phyloP scores from a whole-genome alignment of 1,139 yeast species.

The Yamadazyma atmosphaerica region DNA sequence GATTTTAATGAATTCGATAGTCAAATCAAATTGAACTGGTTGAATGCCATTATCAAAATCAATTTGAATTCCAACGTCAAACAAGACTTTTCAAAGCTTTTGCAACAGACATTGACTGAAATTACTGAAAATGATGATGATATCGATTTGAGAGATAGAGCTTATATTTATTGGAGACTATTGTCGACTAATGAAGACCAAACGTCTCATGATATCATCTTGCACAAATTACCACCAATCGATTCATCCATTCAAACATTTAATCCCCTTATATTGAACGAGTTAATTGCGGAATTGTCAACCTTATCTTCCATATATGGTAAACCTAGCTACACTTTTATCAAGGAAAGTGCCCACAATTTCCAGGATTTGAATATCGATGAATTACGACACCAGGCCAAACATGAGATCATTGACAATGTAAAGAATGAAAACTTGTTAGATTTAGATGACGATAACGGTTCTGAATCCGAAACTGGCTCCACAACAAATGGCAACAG shows the following conservation, averaged over 20 bases:
- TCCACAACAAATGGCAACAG: slow-evolving; percentile 18
- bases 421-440: slow-evolving; percentile 78
- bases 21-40: slow-evolving; percentile 69
- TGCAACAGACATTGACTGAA: slow-evolving; percentile 72
- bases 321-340: slow-evolving; percentile 73
- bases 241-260: slow-evolving; percentile 71
- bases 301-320: slow-evolving; percentile 89
- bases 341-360: slow-evolving; percentile 34
- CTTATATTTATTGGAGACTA: slow-evolving; percentile 92
- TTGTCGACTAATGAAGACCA: slow-evolving; percentile 55
- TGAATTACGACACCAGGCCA: slow-evolving; percentile 77
- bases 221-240: slow-evolving; percentile 68
- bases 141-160: slow-evolving; percentile 92
- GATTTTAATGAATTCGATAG: slow-evolving; percentile 74
- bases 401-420: slow-evolving; percentile 68
- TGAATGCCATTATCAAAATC: slow-evolving; percentile 79
- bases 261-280: slow-evolving; percentile 66
- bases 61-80: slow-evolving; percentile 42
- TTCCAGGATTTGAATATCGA: slow-evolving; percentile 53
- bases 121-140: slow-evolving; percentile 84
- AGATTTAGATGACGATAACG: slow-evolving; percentile 68
- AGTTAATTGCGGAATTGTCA: slow-evolving; percentile 72
- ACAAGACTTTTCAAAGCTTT: slow-evolving; percentile 38
- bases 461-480: slow-evolving; percentile 8
- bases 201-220: slow-evolving; percentile 50